Evolutionary conservation across 768 basidiomycete species (phyloP).

Genomic region (Tubosaeta brunneosetosa): DNA sequence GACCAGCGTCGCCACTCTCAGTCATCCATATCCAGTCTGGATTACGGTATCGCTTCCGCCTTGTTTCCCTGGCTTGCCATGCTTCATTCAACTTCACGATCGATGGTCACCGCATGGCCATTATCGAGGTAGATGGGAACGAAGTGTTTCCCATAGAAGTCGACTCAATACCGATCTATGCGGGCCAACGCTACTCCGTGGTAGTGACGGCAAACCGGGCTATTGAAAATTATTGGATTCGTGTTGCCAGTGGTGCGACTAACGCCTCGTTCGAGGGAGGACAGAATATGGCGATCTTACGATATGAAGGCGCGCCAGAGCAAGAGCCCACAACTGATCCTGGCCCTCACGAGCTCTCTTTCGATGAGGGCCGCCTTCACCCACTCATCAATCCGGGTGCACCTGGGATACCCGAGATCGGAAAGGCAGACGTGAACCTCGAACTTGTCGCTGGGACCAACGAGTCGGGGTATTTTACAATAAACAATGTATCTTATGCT

Average conservation of each 20-base stretch:
- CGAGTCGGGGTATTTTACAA: slow-evolving; percentile 2
- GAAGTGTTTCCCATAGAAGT: slow-evolving; percentile 38
- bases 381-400: slow-evolving; percentile 27
- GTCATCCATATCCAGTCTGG: slow-evolving; percentile 39
- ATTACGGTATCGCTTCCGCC: slow-evolving; percentile 47
- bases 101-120: slow-evolving; percentile 39
- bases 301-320: slow-evolving; percentile 39
- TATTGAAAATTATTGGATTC: slow-evolving; percentile 51
- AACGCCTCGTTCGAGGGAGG: slow-evolving; percentile 29
- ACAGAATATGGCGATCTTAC: slow-evolving; percentile 45
- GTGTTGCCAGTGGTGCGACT: slow-evolving; percentile 34
- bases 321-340: slow-evolving; percentile 35
- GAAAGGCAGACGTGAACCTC: slow-evolving; percentile 37
- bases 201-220: slow-evolving; percentile 41
- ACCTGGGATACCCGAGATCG: slow-evolving; percentile 34
- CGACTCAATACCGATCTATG: slow-evolving; percentile 28
- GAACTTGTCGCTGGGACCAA: slow-evolving; percentile 11
- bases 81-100: slow-evolving; percentile 37
- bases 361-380: slow-evolving; percentile 39
- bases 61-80: slow-evolving; percentile 47
- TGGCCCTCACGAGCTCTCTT: slow-evolving; percentile 20
- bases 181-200: slow-evolving; percentile 38
- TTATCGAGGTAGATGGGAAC: slow-evolving; percentile 47
- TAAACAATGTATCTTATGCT: slow-evolving; percentile 30
- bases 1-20: slow-evolving; percentile 35